Conservation (phyloP, 192 early-diverging fungal species). For the Spizellomyces punctatus region DNA sequence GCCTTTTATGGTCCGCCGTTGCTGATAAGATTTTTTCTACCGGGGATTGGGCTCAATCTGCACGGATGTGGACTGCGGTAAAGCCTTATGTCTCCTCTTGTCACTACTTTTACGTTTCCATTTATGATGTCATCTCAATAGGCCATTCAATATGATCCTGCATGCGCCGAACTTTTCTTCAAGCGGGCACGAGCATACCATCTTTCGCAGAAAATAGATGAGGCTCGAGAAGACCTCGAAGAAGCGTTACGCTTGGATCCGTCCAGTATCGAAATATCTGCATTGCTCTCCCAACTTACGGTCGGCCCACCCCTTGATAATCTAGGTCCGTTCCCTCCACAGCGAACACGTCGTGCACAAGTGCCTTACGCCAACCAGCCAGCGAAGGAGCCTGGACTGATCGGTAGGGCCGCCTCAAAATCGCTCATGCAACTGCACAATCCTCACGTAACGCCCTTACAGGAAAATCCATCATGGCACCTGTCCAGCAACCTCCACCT, state of each 20-base stretch:
- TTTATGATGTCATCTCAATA: background rate
- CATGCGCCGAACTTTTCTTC: slow-evolving; percentile 18
- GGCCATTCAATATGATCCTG: slow-evolving; percentile 35
- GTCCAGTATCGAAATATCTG: slow-evolving; percentile 24
- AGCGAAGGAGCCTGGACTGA: slow-evolving; percentile 4
- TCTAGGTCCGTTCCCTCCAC: slow-evolving; percentile 32
- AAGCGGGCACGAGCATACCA: slow-evolving; percentile 20
- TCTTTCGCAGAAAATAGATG: slow-evolving; percentile 23
- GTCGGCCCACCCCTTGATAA: slow-evolving; percentile 15
- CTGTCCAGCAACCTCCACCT: too few relatives aligned
- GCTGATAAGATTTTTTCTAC: slow-evolving; percentile 19
- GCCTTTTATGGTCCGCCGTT: slow-evolving; percentile 28
- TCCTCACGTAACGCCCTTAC: too few relatives aligned
- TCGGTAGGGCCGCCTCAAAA: background rate
- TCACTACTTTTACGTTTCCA: background rate
- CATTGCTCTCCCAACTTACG: slow-evolving; percentile 33
- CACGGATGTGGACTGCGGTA: slow-evolving; percentile 29
- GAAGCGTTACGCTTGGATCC: slow-evolving; percentile 27
- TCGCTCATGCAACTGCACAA: too few relatives aligned
- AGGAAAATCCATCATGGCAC: too few relatives aligned
- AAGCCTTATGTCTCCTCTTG: background rate
- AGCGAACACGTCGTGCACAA: slow-evolving; percentile 1
- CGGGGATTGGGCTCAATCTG: slow-evolving; percentile 30
- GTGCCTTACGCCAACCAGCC: slow-evolving; percentile 19
- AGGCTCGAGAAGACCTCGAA: slow-evolving; percentile 31